Evolutionary conservation across 176 grass and related monocot species (phyloP).

Genomic region (Rhynchospora pubera): DNA sequence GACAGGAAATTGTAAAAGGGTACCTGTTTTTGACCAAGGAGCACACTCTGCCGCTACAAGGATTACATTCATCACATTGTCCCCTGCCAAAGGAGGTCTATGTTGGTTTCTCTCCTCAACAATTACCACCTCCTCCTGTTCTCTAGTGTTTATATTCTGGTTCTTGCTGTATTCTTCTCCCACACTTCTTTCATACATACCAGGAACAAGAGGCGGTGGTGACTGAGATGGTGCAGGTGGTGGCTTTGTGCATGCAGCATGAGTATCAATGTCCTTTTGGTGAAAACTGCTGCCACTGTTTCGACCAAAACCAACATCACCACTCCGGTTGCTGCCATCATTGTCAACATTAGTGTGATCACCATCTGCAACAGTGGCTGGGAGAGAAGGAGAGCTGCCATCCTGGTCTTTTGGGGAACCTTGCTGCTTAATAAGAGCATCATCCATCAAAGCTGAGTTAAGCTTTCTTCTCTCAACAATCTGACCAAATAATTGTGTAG

Average conservation of each 20-base stretch:
- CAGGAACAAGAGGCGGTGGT: conserved; percentile 20
- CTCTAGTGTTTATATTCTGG: conserved; percentile 3
- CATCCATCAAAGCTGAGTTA: conserved; percentile 45
- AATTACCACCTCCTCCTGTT: conserved; percentile 23
- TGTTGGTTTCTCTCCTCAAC: conserved; percentile 36
- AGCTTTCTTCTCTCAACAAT: conserved; percentile 80
- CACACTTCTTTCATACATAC: conserved; percentile 27
- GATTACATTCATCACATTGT: conserved; percentile 75
- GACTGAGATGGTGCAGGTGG: conserved; percentile 23
- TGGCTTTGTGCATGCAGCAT: conserved; percentile 34
- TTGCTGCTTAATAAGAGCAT: conserved; percentile 41
- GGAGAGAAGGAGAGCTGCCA: conserved; percentile 30
- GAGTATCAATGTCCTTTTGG: conserved; percentile 27
- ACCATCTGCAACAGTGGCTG: conserved; percentile 23
- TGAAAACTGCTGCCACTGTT: conserved; percentile 28
- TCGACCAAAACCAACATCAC: background rate
- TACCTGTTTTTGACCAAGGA: conserved; percentile 99
- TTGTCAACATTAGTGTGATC: conserved; percentile 9
- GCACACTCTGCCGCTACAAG: conserved; percentile 77
- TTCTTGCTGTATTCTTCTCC: conserved; percentile 26
- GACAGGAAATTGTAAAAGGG: background rate
- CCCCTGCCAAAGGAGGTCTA: conserved; percentile 30
- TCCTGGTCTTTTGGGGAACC: conserved; percentile 27
- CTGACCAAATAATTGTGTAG: conserved; percentile 38
- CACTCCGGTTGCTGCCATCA: background rate